Base-by-base conservation (phyloP, 345 rosid genomes). In the Camelina sativa region DNA sequence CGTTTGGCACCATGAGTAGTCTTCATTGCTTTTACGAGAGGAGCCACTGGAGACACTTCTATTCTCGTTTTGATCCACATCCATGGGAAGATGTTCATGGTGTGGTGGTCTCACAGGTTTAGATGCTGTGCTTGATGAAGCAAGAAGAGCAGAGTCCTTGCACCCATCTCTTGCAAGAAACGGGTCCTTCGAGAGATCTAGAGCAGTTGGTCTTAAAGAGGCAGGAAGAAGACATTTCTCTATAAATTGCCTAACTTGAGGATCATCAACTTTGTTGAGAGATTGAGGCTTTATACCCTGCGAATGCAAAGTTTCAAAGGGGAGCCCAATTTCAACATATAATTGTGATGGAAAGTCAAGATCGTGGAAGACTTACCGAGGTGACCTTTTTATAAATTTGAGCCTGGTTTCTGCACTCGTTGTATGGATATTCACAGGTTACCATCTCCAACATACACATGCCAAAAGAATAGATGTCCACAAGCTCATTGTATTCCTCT, bases 361-460 rank as follows among this genome's bases (percentile, higher is more conserved):
- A 51, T 11, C 0, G 12, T 34, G 15, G 28, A 48, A 35, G 40
- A 60, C 95, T 78, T 81, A 89, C 92, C 28, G 88, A 82, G n/a
- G 86, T 81, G 67, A 90, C 97, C 78, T 86, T 92, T 82, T 86
- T 90, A 77, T 85, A 92, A 40, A 92, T 92, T 62, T 92, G 93
- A 35, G 96, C 93, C 4, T 85, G 83, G 73, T 90, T 90, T 69
- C 66, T 82, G 88, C 97, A 92, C 80, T 92, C 97, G 20, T 77
- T 82, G 44, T 89, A 92, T 1, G 97, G 97, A 64, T 86, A 86
- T 65, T 92, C 97, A 67, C 88, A 88, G 7, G 96, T 92, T 41
- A 92, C 87, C 94, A 90, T 92, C 85, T 92, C 98, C 83, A 92
- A 78, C 59, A 92, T 78, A 80, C 96, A 90, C 98, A 92, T 92